A percentile compares a stretch with the other conserved stretches of the same genome.
Conservation (phyloP, 495 filamentous ascomycete genomes). For the Daldinia bambusicola region DNA sequence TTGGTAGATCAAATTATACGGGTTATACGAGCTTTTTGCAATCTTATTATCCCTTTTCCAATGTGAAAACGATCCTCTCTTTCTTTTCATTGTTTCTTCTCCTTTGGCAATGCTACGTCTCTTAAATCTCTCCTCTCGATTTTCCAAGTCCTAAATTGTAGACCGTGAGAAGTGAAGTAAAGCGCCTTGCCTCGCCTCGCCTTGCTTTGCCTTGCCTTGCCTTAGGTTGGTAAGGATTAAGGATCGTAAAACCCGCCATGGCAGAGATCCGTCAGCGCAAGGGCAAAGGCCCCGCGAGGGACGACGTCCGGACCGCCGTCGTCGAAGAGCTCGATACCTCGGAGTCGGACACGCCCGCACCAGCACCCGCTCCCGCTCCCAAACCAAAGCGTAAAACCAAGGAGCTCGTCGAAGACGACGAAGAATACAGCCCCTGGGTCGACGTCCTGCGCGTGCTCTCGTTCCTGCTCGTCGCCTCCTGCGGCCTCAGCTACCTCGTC, state of each 20-base stretch:
- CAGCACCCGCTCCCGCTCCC: constrained; percentile 33
- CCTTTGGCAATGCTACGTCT: background rate
- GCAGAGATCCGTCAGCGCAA: constrained; percentile 45
- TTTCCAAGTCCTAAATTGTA: background rate
- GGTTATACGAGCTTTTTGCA: constrained; percentile 30
- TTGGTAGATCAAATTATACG: constrained; percentile 17
- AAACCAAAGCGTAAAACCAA: constrained; percentile 37
- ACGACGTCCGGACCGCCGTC: constrained; percentile 19
- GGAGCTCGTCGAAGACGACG: constrained; percentile 55
- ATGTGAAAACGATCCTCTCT: too few relatives aligned
- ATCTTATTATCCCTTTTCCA: too few relatives aligned
- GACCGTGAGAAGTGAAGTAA: background rate
- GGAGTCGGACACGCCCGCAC: constrained; percentile 43
- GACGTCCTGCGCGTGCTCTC: constrained; percentile 81
- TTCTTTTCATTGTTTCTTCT: too few relatives aligned
- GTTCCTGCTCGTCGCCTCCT: constrained; percentile 74
- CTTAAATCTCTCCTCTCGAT: background rate
- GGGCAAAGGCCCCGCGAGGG: constrained; percentile 30
- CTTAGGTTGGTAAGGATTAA: too few relatives aligned
- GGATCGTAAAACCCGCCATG: constrained; percentile 19
- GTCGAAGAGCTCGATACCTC: constrained; percentile 46
- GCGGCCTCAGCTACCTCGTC: constrained; percentile 80
- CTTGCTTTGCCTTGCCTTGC: too few relatives aligned
- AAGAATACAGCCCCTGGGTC: constrained; percentile 58
- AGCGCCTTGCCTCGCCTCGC: too few relatives aligned